Conservation (phyloP, 2,329 filamentous ascomycete genomes). For the Microcyclospora tardicrescens region DNA sequence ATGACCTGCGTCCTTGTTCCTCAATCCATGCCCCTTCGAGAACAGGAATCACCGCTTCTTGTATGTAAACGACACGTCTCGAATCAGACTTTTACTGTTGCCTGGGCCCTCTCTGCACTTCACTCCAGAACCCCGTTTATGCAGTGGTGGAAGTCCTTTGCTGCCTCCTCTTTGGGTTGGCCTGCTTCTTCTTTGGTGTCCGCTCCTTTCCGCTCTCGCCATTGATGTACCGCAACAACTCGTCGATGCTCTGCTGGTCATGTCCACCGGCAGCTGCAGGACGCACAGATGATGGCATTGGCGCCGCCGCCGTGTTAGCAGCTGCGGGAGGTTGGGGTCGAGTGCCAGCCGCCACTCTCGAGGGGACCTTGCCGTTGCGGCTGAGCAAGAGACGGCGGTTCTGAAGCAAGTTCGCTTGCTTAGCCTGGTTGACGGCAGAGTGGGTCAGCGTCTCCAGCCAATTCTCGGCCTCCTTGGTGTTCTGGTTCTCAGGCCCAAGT, state of each 20-base stretch:
- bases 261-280: slow-evolving; percentile 14
- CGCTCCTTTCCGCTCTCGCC: slow-evolving; percentile 40
- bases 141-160: slow-evolving; percentile 2
- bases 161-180: slow-evolving; percentile 30
- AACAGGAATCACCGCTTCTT: no score
- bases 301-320: slow-evolving; percentile 1
- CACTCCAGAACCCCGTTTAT: no score
- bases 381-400: slow-evolving; percentile 14
- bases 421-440: slow-evolving; percentile 87
- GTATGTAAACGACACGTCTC: no score
- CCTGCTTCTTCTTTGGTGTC: slow-evolving; percentile 32
- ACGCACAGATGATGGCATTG: not conserved
- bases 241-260: slow-evolving; percentile 67
- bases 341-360: slow-evolving; percentile 44
- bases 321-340: slow-evolving; percentile 48
- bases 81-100: no score
- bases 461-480: slow-evolving; percentile 93
- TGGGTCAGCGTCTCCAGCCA: slow-evolving; percentile 95
- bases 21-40: no score
- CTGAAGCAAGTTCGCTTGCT: slow-evolving; percentile 57
- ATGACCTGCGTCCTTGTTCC: no score
- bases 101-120: no score
- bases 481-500: slow-evolving; percentile 81
- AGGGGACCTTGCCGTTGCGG: slow-evolving; percentile 20
- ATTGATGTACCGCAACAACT: slow-evolving; percentile 89